phyloP scores from a whole-genome alignment of 75 land plant genomes.

The Pseudotsuga menziesii region DNA sequence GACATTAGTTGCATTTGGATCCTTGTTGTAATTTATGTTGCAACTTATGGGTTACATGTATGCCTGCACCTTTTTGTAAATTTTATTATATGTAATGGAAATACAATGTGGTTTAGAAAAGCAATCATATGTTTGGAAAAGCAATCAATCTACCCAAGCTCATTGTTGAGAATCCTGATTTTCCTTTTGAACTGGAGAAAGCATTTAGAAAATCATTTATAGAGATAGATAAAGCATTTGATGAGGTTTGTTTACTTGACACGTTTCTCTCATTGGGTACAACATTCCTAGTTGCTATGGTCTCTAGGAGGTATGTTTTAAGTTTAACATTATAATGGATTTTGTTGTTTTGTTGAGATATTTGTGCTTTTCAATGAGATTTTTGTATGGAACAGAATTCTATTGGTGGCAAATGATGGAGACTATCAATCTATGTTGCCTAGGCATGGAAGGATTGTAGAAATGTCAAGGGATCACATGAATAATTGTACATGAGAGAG shows the following conservation, averaged over 20 bases:
- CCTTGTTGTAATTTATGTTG: no score
- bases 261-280: conserved; percentile 68
- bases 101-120: no score
- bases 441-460: conserved; percentile 44
- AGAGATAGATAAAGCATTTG: conserved; percentile 70
- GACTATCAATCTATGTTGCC: conserved; percentile 62
- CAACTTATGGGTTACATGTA: no score
- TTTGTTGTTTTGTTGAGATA: conserved; percentile 3
- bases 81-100: no score
- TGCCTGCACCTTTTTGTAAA: no score
- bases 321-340: background rate
- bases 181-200: conserved; percentile 52
- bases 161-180: conserved; percentile 62
- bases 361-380: background rate
- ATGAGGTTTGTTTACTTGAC: conserved; percentile 69
- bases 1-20: no score
- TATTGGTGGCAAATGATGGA: conserved; percentile 66
- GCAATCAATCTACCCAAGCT: conserved; percentile 56
- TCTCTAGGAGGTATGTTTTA: conserved; percentile 74
- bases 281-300: conserved; percentile 71
- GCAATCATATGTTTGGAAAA: no score
- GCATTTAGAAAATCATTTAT: conserved; percentile 66
- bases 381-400: conserved; percentile 24
- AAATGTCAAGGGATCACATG: conserved; percentile 63
- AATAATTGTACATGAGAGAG: conserved; percentile 25